Evolutionary conservation across 768 basidiomycete genomes (phyloP).

Genomic region (Psilocybe cyanescens): DNA sequence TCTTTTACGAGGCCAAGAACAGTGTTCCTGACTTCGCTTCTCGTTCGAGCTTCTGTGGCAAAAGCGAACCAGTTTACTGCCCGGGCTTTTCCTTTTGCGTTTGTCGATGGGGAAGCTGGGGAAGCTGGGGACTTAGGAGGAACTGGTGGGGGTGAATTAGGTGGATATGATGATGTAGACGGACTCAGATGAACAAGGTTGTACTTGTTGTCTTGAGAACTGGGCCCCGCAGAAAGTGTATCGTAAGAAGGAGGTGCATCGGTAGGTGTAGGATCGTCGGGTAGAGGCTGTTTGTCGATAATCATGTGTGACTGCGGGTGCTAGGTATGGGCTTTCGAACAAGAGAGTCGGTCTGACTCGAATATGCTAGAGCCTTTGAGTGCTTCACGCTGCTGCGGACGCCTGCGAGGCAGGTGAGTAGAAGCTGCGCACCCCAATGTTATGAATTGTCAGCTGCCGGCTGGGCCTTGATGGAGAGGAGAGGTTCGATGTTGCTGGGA

Average conservation of each 20-base stretch:
- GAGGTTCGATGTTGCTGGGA: background rate
- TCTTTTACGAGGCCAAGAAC: conserved; percentile 60
- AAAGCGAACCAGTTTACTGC: conserved; percentile 40
- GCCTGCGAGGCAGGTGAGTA: background rate
- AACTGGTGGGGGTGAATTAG: conserved; percentile 11
- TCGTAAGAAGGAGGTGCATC: conserved; percentile 40
- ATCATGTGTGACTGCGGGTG: too few relatives aligned
- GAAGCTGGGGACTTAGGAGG: conserved; percentile 14
- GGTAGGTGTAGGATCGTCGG: too few relatives aligned
- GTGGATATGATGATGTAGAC: conserved; percentile 10
- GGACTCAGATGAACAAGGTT: conserved; percentile 3
- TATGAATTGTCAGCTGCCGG: background rate
- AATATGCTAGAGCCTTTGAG: background rate
- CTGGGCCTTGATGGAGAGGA: background rate
- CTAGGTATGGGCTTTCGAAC: too few relatives aligned
- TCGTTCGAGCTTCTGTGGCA: conserved; percentile 31
- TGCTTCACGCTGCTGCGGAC: background rate
- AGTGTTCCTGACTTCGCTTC: conserved; percentile 55
- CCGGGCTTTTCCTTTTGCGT: conserved; percentile 34
- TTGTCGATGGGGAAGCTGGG: conserved; percentile 13
- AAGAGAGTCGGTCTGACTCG: background rate
- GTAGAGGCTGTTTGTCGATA: too few relatives aligned
- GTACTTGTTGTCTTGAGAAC: conserved; percentile 13
- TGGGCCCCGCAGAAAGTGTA: conserved; percentile 13
- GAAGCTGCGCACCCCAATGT: background rate